Evolutionary conservation across 495 filamentous ascomycete species (phyloP).

Genomic region (Daldinia loculata): DNA sequence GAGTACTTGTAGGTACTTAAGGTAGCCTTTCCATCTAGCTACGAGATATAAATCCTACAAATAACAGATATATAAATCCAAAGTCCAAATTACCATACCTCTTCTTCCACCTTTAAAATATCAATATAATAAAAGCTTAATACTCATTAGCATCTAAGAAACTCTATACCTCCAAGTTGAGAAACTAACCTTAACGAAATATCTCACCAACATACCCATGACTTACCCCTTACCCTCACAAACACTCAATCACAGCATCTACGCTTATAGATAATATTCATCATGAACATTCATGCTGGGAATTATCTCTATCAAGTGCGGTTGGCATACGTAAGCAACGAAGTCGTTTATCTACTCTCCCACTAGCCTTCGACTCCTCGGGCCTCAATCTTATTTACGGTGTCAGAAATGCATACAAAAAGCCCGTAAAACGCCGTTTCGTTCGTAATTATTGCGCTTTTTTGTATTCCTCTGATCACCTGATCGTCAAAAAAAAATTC

Average conservation of each 20-base stretch:
- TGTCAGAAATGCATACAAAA: constrained; percentile 18
- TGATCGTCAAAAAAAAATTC: constrained; percentile 13
- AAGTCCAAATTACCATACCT: neutral
- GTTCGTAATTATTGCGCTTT: constrained; percentile 15
- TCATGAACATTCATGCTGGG: constrained; percentile 32
- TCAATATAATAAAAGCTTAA: neutral
- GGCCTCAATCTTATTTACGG: constrained; percentile 27
- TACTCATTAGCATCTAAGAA: too few species aligned
- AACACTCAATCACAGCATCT: neutral
- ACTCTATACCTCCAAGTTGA: neutral
- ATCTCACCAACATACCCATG: neutral
- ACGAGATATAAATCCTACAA: too few species aligned
- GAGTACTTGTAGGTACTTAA: too few species aligned
- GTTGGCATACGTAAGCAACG: constrained; percentile 17
- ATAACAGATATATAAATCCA: too few species aligned
- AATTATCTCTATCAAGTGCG: constrained; percentile 33
- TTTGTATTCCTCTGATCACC: constrained; percentile 23
- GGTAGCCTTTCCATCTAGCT: too few species aligned
- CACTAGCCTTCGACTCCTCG: constrained; percentile 1
- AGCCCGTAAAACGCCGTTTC: constrained; percentile 27
- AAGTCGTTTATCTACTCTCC: constrained; percentile 17
- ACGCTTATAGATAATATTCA: neutral
- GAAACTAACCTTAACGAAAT: neutral
- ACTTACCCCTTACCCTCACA: neutral
- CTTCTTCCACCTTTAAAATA: neutral